These are phyloP conservation scores for Neurospora sp. DNA, from an alignment of 495 filamentous ascomycete species.

Conservation along the genomic window DNA sequence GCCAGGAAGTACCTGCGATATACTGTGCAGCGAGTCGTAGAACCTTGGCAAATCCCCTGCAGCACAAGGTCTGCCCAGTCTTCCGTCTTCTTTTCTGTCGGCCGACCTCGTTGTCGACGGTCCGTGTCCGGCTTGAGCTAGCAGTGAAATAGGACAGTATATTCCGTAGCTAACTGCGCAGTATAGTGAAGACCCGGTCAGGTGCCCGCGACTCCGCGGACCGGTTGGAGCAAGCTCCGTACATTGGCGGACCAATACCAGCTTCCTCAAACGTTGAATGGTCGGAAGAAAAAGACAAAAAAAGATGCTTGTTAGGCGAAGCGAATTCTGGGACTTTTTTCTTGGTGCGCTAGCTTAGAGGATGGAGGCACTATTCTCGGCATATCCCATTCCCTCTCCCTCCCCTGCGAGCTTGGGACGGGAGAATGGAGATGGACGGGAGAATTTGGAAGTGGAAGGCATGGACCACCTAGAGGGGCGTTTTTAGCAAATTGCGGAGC, in stretches of 20 bases:
- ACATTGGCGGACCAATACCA: not conserved
- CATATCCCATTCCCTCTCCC: not conserved
- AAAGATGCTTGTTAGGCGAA: not conserved
- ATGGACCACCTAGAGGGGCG: not conserved
- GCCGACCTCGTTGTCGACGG: not conserved
- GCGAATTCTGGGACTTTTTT: not conserved
- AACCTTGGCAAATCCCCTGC: not conserved
- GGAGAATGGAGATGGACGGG: not conserved
- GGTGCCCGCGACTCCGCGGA: not conserved
- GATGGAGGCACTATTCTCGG: not conserved
- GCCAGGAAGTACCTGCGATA: not conserved
- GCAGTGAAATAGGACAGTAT: not conserved
- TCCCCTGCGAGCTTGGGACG: not conserved
- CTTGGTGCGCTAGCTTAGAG: not conserved
- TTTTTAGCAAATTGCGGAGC: slow-evolving; percentile 5
- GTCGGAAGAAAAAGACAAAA: not conserved
- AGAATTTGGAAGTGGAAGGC: not conserved
- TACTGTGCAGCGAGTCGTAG: not conserved
- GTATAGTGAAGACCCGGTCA: not conserved
- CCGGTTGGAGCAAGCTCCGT: not conserved
- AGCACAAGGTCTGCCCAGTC: not conserved
- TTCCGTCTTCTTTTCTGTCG: not conserved
- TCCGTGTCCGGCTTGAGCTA: not conserved
- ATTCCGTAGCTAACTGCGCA: not conserved
- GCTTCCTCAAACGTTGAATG: not conserved